phyloP scores from a whole-genome alignment of 441 rosid species.

The Dalechampia spathulata region DNA sequence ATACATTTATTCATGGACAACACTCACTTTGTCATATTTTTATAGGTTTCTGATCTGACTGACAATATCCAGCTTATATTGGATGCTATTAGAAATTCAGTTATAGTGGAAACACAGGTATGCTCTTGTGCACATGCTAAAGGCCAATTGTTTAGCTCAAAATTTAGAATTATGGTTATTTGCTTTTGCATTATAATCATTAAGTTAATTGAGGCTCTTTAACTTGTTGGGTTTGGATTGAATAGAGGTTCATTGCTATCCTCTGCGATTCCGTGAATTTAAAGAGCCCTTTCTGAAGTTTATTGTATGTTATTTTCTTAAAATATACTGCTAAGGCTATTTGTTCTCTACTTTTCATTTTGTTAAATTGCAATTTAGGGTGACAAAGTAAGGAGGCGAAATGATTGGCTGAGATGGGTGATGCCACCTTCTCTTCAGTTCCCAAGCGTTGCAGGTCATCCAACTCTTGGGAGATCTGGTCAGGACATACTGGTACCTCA shows the following conservation, averaged over 20 bases:
- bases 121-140: neutral
- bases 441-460: conserved; percentile 27
- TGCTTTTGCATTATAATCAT: no score
- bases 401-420: conserved; percentile 59
- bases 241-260: no score
- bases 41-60: conserved; percentile 65
- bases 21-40: neutral
- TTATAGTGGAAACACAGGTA: conserved; percentile 67
- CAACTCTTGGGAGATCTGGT: no score
- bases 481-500: conserved; percentile 24
- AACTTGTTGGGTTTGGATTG: no score
- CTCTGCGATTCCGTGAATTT: no score
- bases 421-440: conserved; percentile 31
- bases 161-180: no score
- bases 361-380: conserved; percentile 36
- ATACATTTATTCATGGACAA: no score
- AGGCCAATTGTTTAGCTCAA: no score
- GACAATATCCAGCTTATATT: conserved; percentile 50
- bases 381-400: conserved; percentile 55
- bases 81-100: conserved; percentile 59
- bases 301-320: no score
- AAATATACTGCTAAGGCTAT: neutral
- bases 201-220: no score
- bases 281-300: no score
- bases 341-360: neutral